phyloP scores from a whole-genome alignment of 768 basidiomycete species.

The Mycena metata region DNA sequence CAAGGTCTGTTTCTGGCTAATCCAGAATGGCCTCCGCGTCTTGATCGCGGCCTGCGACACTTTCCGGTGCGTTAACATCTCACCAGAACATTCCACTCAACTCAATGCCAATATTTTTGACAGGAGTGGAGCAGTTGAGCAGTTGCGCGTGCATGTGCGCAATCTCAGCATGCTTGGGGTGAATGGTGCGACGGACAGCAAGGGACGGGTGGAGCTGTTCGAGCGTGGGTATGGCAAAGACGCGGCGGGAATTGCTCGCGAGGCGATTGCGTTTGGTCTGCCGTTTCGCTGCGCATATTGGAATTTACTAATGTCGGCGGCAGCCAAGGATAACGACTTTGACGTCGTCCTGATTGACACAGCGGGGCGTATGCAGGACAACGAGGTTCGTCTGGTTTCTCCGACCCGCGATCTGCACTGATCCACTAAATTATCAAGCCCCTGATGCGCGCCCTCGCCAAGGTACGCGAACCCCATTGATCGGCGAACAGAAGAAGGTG shows the following conservation, averaged over 20 bases:
- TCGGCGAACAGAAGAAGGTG: conserved; percentile 17
- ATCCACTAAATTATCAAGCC: conserved; percentile 64
- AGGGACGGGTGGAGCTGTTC: conserved; percentile 89
- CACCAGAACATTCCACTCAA: neutral
- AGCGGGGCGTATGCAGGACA: conserved; percentile 99
- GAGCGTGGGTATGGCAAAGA: conserved; percentile 99
- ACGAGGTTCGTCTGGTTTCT: conserved; percentile 73
- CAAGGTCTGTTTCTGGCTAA: conserved; percentile 99
- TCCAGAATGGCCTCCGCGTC: conserved; percentile 94
- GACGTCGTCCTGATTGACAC: conserved; percentile 99
- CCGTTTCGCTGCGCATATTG: conserved; percentile 5
- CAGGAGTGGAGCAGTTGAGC: conserved; percentile 97
- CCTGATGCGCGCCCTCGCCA: conserved; percentile 97
- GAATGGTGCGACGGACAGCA: conserved; percentile 76
- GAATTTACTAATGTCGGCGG: conserved; percentile 18
- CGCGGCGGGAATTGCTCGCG: conserved; percentile 97
- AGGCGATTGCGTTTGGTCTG: conserved; percentile 92
- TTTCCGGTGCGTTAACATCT: conserved; percentile 73
- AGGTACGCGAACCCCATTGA: conserved; percentile 59
- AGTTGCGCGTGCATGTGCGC: conserved; percentile 94
- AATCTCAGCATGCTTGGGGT: conserved; percentile 90
- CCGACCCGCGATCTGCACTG: neutral
- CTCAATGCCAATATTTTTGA: conserved; percentile 15
- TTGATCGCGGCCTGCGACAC: conserved; percentile 99
- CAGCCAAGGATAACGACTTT: conserved; percentile 90